These are phyloP conservation scores for Penicillium concentricum DNA, from an alignment of 2,329 filamentous ascomycete genomes.

Conservation along the genomic window DNA sequence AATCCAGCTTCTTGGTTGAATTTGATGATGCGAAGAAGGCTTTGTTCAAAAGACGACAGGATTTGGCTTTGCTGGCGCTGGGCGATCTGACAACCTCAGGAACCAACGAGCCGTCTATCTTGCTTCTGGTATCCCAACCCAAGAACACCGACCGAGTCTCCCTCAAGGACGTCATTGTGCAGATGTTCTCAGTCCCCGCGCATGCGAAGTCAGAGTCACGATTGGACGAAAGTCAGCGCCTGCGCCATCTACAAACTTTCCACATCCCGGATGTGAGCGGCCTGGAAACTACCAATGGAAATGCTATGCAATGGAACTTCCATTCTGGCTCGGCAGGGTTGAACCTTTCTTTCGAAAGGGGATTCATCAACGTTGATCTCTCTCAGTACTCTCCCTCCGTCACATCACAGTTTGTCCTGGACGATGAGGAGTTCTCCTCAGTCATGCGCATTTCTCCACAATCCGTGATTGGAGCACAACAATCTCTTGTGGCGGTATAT, in stretches of 20 bases:
- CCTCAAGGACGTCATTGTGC: conserved; percentile 39
- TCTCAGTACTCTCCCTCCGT: conserved; percentile 43
- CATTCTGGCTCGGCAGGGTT: conserved; percentile 41
- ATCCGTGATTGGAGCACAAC: conserved; percentile 42
- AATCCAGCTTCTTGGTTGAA: conserved; percentile 39
- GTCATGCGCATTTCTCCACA: conserved; percentile 45
- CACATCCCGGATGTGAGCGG: conserved; percentile 34
- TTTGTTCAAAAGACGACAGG: conserved; percentile 42
- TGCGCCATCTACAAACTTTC: conserved; percentile 39
- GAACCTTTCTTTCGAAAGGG: conserved; percentile 40
- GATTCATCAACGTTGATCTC: conserved; percentile 44
- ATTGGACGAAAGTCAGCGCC: conserved; percentile 27
- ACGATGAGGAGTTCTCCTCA: conserved; percentile 40
- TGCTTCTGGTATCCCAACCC: conserved; percentile 43
- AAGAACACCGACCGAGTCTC: conserved; percentile 27
- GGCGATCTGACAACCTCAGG: conserved; percentile 31
- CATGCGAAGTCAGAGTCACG: conserved; percentile 17
- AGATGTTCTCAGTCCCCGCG: conserved; percentile 41
- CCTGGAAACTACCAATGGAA: conserved; percentile 24
- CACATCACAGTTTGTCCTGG: conserved; percentile 40
- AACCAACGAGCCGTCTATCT: conserved; percentile 35
- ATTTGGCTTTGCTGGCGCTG: conserved; percentile 38
- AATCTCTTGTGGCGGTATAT: conserved; percentile 45
- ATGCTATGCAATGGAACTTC: conserved; percentile 39
- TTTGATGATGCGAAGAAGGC: conserved; percentile 44